Base-by-base conservation (phyloP, 768 basidiomycete genomes). In the Tricholoma matsutake region DNA sequence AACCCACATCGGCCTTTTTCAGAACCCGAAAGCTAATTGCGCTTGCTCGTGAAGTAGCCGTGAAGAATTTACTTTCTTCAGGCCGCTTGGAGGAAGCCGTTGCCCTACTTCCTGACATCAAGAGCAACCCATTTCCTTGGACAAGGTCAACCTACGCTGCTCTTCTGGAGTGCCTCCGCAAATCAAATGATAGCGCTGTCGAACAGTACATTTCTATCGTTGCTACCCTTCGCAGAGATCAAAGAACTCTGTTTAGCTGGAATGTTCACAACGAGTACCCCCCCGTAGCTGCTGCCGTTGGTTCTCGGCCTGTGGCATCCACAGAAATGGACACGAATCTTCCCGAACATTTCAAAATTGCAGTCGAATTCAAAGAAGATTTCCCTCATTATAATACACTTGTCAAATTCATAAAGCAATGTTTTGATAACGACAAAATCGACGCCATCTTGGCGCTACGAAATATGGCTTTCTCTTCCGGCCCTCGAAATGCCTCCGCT, bases 61-160 rank as follows among this genome's bases (percentile, higher is more conserved):
- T 88, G 20, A 73, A 77, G 52, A 73, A 69, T 9, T 74, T 84
- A 18, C 77, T 77, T 7, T 63, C 70, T 13, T 69, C 73, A 3
- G 76, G 78, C 14, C 73, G 78, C 31, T 56, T 76, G 1, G 69
- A 75, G 0, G 74, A 74, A 18, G 85, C 85, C 3, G 35, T 85
- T n/a, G 54, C 64, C n/a, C 68, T 86, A 45, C 65, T 85, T n/a
- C 79, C 78, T 4, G 65, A 71, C 10, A 73, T 74, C 9, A 63
- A 63, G 2, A 57, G 71, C 8, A 69, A 69, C 1, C 61, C 58
- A 7, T 70, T 76, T 54, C 65, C 22, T 14, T 61, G 86, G 41
- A 63, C 77, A 5, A 63, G 65, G 1, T 72, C 68, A 56, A 79
- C 79, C 2, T 79, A 81, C 57, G 58, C 67, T 32, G 64, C 75